Conservation (phyloP, 169 alveolate species). For the Plasmodium ovale region DNA sequence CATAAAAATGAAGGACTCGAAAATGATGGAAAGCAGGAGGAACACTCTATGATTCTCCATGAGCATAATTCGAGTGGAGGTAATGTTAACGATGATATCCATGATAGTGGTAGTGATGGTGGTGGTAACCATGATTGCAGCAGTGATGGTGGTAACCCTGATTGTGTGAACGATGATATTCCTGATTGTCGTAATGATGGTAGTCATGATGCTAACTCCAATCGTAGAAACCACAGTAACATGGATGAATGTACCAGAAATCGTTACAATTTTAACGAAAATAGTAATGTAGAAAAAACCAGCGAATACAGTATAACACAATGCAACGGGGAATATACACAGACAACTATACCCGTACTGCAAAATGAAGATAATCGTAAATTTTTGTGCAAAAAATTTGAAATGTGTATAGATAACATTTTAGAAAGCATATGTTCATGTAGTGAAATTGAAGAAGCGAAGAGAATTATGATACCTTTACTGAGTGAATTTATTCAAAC, state of each 20-base stretch:
- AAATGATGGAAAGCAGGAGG: background rate
- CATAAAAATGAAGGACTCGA: background rate
- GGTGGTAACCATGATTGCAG: background rate
- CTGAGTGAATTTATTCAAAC: slow-evolving; percentile 52
- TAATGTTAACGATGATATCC: background rate
- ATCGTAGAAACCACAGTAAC: too few species aligned
- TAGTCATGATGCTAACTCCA: too few species aligned
- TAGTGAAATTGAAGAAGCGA: slow-evolving; percentile 54
- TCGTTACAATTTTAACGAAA: too few species aligned
- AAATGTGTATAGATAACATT: slow-evolving; percentile 31
- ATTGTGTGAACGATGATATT: background rate
- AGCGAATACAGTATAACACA: background rate
- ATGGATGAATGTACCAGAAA: too few species aligned
- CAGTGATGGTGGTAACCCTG: background rate
- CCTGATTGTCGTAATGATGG: too few species aligned
- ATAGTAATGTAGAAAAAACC: background rate
- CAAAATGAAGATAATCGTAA: slow-evolving; percentile 10
- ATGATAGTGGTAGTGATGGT: background rate
- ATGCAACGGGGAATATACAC: background rate
- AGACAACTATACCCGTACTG: background rate
- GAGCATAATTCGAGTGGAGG: background rate
- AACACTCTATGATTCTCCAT: background rate
- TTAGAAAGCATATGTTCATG: slow-evolving; percentile 42
- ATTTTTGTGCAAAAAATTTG: slow-evolving; percentile 18
- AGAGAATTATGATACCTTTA: slow-evolving; percentile 52